Evolutionary conservation across 768 basidiomycete genomes (phyloP).

Genomic region (Termitomyces sp.): DNA sequence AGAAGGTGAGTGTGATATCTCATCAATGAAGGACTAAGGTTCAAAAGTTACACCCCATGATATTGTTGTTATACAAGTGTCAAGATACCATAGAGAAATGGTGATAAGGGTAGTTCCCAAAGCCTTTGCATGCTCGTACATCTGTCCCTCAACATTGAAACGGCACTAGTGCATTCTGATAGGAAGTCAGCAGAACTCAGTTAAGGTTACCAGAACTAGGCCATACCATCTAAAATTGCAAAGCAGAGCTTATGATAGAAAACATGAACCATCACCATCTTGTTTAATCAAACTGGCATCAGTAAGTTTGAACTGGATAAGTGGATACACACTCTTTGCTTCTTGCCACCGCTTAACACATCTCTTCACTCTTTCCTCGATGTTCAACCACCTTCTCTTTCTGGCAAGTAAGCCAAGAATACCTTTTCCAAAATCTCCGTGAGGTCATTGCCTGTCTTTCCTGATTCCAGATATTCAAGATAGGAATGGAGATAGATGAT

Average conservation of each 20-base stretch:
- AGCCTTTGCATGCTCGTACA: slow-evolving; percentile 92
- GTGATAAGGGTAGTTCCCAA: slow-evolving; percentile 91
- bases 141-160: slow-evolving; percentile 92
- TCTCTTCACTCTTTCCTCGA: slow-evolving; percentile 96
- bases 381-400: slow-evolving; percentile 85
- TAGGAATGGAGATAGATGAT: slow-evolving; percentile 91
- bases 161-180: slow-evolving; percentile 90
- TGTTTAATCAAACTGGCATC: not conserved
- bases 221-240: slow-evolving; percentile 81
- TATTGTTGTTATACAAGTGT: not conserved
- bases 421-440: slow-evolving; percentile 76
- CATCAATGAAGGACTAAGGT: slow-evolving; percentile 77
- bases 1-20: slow-evolving; percentile 90
- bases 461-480: slow-evolving; percentile 60
- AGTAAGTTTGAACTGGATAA: not conserved
- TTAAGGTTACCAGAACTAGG: not conserved
- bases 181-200: slow-evolving; percentile 1
- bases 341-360: slow-evolving; percentile 94
- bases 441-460: slow-evolving; percentile 64
- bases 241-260: slow-evolving; percentile 86
- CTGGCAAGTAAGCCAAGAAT: slow-evolving; percentile 80
- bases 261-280: slow-evolving; percentile 92
- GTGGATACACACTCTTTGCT: slow-evolving; percentile 65
- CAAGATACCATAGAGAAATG: slow-evolving; percentile 73
- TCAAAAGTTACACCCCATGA: not conserved